Evolutionary conservation across 805 yeast species (phyloP).

Genomic region (Zygosaccharomyces rouxii): DNA sequence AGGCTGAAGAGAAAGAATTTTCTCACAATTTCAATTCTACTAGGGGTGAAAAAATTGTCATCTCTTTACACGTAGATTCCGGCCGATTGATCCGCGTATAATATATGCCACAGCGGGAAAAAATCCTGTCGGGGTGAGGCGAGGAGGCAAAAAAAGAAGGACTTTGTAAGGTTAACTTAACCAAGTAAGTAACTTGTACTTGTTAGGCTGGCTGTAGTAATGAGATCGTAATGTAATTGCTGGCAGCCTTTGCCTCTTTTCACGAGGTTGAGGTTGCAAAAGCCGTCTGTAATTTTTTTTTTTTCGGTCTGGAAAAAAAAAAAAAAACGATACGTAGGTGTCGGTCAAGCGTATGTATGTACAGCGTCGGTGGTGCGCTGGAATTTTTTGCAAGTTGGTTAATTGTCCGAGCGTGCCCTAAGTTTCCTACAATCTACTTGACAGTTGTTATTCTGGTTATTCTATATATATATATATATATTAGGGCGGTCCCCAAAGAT

Average conservation of each 20-base stretch:
- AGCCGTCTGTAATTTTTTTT: slow-evolving; percentile 1
- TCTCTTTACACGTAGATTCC: background rate
- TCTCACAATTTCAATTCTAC: background rate
- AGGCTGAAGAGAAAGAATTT: background rate
- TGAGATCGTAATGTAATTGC: slow-evolving; percentile 1
- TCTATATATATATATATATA: background rate
- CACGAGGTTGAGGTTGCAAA: slow-evolving; percentile 5
- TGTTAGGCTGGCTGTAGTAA: background rate
- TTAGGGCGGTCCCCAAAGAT: background rate
- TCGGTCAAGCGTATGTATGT: background rate
- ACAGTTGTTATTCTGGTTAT: background rate
- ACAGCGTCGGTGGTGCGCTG: background rate
- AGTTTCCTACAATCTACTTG: background rate
- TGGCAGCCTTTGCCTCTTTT: slow-evolving; percentile 1
- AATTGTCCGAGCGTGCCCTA: slow-evolving; percentile 1
- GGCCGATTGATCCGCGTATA: background rate
- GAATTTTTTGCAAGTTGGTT: slow-evolving; percentile 2
- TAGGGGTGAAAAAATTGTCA: background rate
- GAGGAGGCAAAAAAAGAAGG: too few species aligned
- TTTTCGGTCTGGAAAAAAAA: background rate
- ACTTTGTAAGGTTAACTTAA: background rate
- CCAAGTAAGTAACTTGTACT: background rate
- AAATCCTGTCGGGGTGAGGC: background rate
- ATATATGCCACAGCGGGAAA: background rate
- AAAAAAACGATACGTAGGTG: background rate